Evolutionary conservation across 2,329 filamentous ascomycete species (phyloP), one percentile per base, ranked within the genome.

Genomic region (Periconia sp.): DNA sequence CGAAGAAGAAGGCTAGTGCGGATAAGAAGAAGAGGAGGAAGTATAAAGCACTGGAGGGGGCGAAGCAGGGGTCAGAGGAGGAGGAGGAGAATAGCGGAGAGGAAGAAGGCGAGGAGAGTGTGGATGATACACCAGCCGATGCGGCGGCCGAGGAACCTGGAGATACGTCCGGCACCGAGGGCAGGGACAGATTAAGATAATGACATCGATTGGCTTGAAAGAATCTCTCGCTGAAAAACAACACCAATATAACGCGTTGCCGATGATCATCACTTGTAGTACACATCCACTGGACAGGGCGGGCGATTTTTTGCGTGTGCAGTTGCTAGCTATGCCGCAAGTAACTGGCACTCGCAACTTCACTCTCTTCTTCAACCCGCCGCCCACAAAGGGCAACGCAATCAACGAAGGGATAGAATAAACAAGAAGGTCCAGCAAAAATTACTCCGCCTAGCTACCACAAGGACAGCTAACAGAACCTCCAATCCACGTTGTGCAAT

Each of bases 21-120:
- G 82, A 79, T 6, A 95, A 97, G 77, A 97, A 97, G 82, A 86
- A 84, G 51, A 83, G 87, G 65, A 82, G 91, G 64, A 96, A 96
- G 74, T 93, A 93, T 67, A 81, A 81, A 56, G 81, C 81, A 66
- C 72, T 90, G 1, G 82, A 80, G 7, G 81, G 81, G 53, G 80
- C 77, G 52, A 80, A 79, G 61, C 67, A 60, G 2, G 66, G 53
- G n/a, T 65, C 60, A 14, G 60, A 55, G 45, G 60, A 20, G 58
- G 53, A 10, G 60, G 85, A 88, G 61, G 89, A 85, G 40, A 66
- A 58, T n/a, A 65, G 59, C 6, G 61, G 55, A 27, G 55, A 55
- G 13, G 60, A 47, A 15, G 62, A 49, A 18, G 60, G 53, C 20
- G 48, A 35, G 13, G 58, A 56, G 18, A 55, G 45, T 1, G 52